Conservation (phyloP, 2,329 filamentous ascomycete species). For the Aureobasidium sp. region DNA sequence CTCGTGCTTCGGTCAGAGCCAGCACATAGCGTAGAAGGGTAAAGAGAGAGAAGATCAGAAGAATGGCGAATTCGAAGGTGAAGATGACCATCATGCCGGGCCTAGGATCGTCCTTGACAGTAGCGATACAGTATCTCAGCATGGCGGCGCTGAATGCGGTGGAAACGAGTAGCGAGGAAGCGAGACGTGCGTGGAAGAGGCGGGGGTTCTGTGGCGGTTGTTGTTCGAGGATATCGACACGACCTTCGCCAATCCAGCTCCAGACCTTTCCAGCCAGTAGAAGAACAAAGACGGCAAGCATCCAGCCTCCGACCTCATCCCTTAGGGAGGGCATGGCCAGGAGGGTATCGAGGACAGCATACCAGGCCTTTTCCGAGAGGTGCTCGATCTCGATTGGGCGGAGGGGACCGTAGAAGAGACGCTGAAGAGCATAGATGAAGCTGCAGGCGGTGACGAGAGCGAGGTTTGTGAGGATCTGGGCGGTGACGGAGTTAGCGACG, state of each 20-base stretch:
- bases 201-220: conserved; percentile 83
- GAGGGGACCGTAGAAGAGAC: conserved; percentile 80
- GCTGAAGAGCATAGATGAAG: conserved; percentile 79
- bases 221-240: conserved; percentile 90
- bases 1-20: conserved; percentile 65
- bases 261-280: conserved; percentile 92
- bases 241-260: conserved; percentile 95
- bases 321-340: conserved; percentile 98
- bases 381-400: conserved; percentile 94
- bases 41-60: conserved; percentile 70
- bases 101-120: conserved; percentile 74
- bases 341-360: conserved; percentile 92
- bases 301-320: conserved; percentile 89
- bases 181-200: conserved; percentile 77
- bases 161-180: conserved; percentile 68
- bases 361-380: conserved; percentile 96
- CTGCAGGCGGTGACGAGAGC: conserved; percentile 71
- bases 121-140: conserved; percentile 70
- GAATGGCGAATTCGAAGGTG: conserved; percentile 89
- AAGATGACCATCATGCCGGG: conserved; percentile 99
- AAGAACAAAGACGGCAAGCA: conserved; percentile 91
- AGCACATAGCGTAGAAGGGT: conserved; percentile 72
- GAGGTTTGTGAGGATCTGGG: conserved; percentile 81
- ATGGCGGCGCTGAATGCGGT: conserved; percentile 72
- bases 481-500: conserved; percentile 2